Evolutionary conservation across 768 basidiomycete species (phyloP).

Genomic region (Tricholoma saponaceum): DNA sequence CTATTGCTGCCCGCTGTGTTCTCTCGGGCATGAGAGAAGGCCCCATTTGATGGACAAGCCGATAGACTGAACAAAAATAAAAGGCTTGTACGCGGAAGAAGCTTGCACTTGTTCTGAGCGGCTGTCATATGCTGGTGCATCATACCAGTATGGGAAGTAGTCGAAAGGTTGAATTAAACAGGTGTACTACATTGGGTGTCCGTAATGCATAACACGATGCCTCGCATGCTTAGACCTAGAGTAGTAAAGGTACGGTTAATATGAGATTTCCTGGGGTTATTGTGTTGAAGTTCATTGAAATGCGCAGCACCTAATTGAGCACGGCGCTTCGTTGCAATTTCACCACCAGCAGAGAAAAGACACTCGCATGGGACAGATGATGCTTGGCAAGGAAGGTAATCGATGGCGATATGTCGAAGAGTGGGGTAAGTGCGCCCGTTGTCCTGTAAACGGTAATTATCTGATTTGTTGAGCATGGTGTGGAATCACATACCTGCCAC

Average conservation of each 20-base stretch:
- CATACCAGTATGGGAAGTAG: neutral
- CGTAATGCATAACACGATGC: neutral
- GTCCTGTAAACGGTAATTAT: neutral
- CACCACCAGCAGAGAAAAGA: neutral
- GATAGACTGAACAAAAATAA: slow-evolving; percentile 95
- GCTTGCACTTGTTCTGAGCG: slow-evolving; percentile 51
- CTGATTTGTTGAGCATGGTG: neutral
- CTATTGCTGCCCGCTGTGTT: too few relatives aligned
- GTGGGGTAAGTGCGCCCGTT: neutral
- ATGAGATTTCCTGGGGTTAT: too few relatives aligned
- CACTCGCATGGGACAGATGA: neutral
- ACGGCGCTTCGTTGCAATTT: neutral
- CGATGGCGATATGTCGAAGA: neutral
- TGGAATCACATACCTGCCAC: slow-evolving; percentile 10
- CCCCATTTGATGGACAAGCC: neutral
- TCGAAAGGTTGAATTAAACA: neutral
- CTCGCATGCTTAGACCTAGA: neutral
- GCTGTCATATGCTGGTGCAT: neutral
- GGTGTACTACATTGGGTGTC: neutral
- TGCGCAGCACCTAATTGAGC: neutral
- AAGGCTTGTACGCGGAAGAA: slow-evolving; percentile 93
- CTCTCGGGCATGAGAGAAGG: too few relatives aligned
- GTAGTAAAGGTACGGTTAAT: neutral
- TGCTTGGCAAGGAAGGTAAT: neutral
- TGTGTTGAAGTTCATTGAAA: neutral